Base-by-base conservation (phyloP, 2,329 filamentous ascomycete genomes). In the Aspergillus tubingensis region DNA sequence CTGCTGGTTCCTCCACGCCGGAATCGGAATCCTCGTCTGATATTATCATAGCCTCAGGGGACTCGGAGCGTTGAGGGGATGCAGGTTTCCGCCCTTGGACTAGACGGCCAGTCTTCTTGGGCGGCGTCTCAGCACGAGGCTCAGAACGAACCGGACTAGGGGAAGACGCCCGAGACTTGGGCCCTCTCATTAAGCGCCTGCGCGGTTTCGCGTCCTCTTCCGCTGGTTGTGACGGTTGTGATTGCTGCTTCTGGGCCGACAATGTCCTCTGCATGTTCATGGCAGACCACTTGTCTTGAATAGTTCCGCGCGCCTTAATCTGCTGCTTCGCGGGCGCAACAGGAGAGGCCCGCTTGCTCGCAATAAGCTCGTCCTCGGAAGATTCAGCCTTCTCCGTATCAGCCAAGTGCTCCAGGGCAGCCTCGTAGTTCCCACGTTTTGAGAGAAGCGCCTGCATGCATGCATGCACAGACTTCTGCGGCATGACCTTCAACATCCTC, bases 281-380 rank as follows among this genome's bases (percentile, higher is more conserved):
- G 6, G 80, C 79, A 13, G 80, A 77, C 78, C 83, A 88, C 68
- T 85, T 86, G 62, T 87, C 81, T 61, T 84, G 81, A 59, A 91
- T 86, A 60, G 81, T 82, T 13, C 78, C 79, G 5, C 83, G 83
- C 10, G 78, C 79, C 64, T 85, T 84, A 32, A 87, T 78, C 53
- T 81, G 78, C 64, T 85, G 82, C 66, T 84, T 85, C 72, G 65
- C 82, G 68, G 62, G 72, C 30, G 62, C 62, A 13, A 66, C 59
- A 7, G 67, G 52, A 5, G 67, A 59, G 7, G 62, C 60, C 41
- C 62, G 61, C n/a, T 65, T 65, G 30, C 67, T 65, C 11, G 70
- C 60, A 52, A 64, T 72, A 57, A 79, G 61, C 60, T 80, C 77
- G 61, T 80, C 78, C 27, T 80, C 78, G 1, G 78, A 81, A 0